Evolutionary conservation across 2,329 filamentous ascomycete species (phyloP).

Genomic region (Ophiocordyceps unilateralis): DNA sequence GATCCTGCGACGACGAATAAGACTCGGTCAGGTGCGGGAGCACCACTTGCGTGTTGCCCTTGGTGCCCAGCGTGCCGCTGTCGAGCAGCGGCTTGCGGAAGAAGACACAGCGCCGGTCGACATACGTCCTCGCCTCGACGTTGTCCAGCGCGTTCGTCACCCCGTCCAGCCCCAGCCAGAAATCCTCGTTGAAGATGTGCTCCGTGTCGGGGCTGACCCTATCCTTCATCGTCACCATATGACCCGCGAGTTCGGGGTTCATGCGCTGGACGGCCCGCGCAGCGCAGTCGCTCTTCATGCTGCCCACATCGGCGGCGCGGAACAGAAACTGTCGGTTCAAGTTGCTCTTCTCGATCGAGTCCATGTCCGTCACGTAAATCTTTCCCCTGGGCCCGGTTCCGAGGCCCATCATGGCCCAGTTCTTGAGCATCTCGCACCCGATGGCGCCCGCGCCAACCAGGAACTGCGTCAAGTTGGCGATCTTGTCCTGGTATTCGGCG

Average conservation of each 20-base stretch:
- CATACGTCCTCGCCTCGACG: slow-evolving; percentile 89
- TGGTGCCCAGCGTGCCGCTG: slow-evolving; percentile 94
- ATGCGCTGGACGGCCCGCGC: slow-evolving; percentile 79
- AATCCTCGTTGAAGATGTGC: slow-evolving; percentile 81
- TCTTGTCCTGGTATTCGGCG: slow-evolving; percentile 82
- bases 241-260: slow-evolving; percentile 82
- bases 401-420: slow-evolving; percentile 97
- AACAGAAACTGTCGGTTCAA: slow-evolving; percentile 95
- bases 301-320: slow-evolving; percentile 80
- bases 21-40: slow-evolving; percentile 86
- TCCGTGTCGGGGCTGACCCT: slow-evolving; percentile 86
- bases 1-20: slow-evolving; percentile 88
- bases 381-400: slow-evolving; percentile 75
- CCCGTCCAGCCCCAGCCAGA: slow-evolving; percentile 75
- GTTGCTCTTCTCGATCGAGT: slow-evolving; percentile 98
- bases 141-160: slow-evolving; percentile 97
- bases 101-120: slow-evolving; percentile 91
- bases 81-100: slow-evolving; percentile 95
- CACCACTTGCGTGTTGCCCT: slow-evolving; percentile 95
- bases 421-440: slow-evolving; percentile 98
- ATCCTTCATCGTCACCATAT: slow-evolving; percentile 75
- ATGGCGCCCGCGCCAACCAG: slow-evolving; percentile 93
- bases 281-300: slow-evolving; percentile 92
- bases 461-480: slow-evolving; percentile 81
- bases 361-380: slow-evolving; percentile 92